Evolutionary conservation across 768 basidiomycete genomes (phyloP), one percentile per base, ranked within the genome.

Genomic region (Auriscalpium orientale): DNA sequence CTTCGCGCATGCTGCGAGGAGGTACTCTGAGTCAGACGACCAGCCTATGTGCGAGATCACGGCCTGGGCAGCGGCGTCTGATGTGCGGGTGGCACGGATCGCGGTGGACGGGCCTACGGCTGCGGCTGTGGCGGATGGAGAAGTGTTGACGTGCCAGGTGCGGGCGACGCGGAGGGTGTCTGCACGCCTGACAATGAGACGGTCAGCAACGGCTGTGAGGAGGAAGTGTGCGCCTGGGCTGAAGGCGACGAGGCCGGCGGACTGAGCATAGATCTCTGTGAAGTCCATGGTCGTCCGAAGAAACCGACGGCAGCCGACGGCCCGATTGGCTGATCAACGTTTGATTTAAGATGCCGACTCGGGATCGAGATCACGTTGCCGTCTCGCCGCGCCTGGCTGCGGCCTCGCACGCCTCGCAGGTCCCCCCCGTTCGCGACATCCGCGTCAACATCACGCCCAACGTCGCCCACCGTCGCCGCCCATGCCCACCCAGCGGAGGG

Each of bases 161-260:
- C 89, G 79, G 16, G 84, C 81, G 49, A 95, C 85, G 62, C 88
- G 84, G 63, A 95, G 85, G 20, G 87, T 87, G 63, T 92, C 85
- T 9, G 92, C 81, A 47, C 88, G 85, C 45, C 94, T 82, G 16
- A 98, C 78, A 61, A 97, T 84, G 51, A 97, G 75, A 53, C 89
- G 78, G 64, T 92, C 85, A 60, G 85, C 78, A 28, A 88, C 77
- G 2, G 89, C 87, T 8, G 86, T 91, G 20, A 94, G 80, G 60
- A 95, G 79, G 65, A 93, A 92, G 56, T 93, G 88, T 0, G 89
- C 82, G 13, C 92, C 92, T 1, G 91, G 86, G 62, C 92, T 95
- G 73, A 92, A 94, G 16, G 77, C 68, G 57, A 90, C 89, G 45
- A 90, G 79, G n/a, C 61, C 64, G 8, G 74, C 70, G 6, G 89